Evolutionary conservation across 768 basidiomycete genomes (phyloP).

Genomic region (Porpolomopsis calyptriformis): DNA sequence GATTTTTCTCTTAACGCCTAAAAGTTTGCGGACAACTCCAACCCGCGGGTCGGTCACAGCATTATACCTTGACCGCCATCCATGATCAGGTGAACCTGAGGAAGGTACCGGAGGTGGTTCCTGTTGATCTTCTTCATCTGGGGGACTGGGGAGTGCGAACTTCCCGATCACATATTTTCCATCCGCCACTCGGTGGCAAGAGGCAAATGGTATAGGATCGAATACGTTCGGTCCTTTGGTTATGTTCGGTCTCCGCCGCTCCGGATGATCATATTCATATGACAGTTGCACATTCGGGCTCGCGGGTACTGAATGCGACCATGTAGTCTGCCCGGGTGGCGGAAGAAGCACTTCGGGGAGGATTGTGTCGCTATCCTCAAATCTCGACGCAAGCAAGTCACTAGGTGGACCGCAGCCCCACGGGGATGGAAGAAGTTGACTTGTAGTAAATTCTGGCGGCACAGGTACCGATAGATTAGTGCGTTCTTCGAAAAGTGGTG

Average conservation of each 20-base stretch:
- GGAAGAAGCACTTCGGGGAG: constrained; percentile 36
- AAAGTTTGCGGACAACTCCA: constrained; percentile 54
- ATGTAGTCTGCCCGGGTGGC: constrained; percentile 42
- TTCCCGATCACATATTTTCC: constrained; percentile 70
- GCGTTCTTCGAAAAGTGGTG: constrained; percentile 22
- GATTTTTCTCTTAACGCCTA: constrained; percentile 59
- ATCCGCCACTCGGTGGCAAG: constrained; percentile 51
- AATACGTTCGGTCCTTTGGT: constrained; percentile 28
- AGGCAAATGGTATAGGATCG: constrained; percentile 67
- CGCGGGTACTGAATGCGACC: constrained; percentile 34
- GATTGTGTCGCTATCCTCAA: constrained; percentile 17
- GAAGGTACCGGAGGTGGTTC: constrained; percentile 16
- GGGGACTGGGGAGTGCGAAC: constrained; percentile 58
- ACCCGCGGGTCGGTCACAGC: constrained; percentile 63
- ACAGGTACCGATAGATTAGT: no score
- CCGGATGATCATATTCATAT: not conserved
- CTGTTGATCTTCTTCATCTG: constrained; percentile 36
- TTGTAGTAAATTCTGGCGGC: no score
- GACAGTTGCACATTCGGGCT: constrained; percentile 44
- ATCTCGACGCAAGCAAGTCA: constrained; percentile 24
- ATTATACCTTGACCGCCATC: constrained; percentile 47
- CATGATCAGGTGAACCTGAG: constrained; percentile 12
- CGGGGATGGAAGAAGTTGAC: constrained; percentile 10
- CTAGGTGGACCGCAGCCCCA: constrained; percentile 19
- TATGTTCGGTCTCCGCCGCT: not conserved